Evolutionary conservation across 768 basidiomycete species (phyloP), one percentile per base, ranked within the genome.

Genomic region (Steccherinum ochraceum): DNA sequence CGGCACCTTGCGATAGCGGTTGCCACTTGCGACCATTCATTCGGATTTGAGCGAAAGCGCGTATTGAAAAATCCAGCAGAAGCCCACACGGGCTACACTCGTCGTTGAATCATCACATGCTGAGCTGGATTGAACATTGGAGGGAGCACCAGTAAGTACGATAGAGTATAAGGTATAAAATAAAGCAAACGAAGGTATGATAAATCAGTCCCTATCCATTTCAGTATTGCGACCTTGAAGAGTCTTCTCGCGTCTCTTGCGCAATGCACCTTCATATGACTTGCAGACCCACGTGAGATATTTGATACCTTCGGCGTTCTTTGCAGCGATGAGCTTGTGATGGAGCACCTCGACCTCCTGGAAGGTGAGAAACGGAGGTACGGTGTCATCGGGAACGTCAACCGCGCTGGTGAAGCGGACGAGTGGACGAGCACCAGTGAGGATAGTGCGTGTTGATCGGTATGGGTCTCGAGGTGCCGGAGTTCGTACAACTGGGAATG

Each of bases 331-430:
- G 24, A 93, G 66, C 23, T 84, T 73, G 52, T 90, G 78, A 63
- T 95, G 92, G 46, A 96, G 69, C 4, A 84, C 53, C 56, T 89
- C 84, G n/a, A 95, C 56, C 61, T 95, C 91, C 13, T 68, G 57
- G 62, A 93, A 95, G 12, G 80, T 75, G 19, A 95, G 58, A 39
- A 93, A 64, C 0, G 93, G 93, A 0, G 93, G 89, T 4, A 96
- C 84, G 20, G 76, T 62, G 57, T 91, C 86, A 61, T 96, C 93
- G 1, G 80, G 77, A 3, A 86, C 73, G 16, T 81, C 79, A 2
- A 72, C 66, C 0, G 68, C 64, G 4, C 82, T 76, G 2, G 78
- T 80, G 56, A 90, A 71, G 19, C 89, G 82, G 19, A 95, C 85
- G 24, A 93, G 65, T 3, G 89, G 88, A 12, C 81, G 75, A 1